Evolutionary conservation across 202 grass and related monocot genomes (phyloP), one percentile per base, ranked within the genome.

Genomic region (Dendrocalamus latiflorus): DNA sequence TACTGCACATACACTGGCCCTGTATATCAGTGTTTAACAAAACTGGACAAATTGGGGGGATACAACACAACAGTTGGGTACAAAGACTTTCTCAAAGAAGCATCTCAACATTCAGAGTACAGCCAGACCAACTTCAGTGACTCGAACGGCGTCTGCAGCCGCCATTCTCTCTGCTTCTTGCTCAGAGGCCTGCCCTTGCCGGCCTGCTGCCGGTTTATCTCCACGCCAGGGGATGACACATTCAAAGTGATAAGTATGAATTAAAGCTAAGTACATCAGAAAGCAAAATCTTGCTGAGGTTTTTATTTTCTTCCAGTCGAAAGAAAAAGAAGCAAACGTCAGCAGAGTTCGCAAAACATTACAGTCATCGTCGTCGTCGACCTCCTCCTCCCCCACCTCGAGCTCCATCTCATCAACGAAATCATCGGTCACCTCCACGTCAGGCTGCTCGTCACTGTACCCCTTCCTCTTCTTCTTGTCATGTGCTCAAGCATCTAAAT

Each of bases 111-210:
- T 74, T 91, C 93, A 51, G 87, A 90, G 81, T 98, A 87, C 33
- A 95, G 13, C 80, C 95, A 85, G 47, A 98, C 91, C n/a, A 95
- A 70, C 47, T 83, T 76, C 80, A 95, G 76, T 0, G 85, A 88
- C 60, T 95, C 65, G 9, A 98, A 90, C 6, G 82, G 80, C 6
- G 89, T 92, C 9, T 81, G 86, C 84, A 95, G 26, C 11, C 83
- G 72, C 93, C 93, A 98, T 67, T 98, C 93, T 81, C 83, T 90
- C 80, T 93, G 93, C 74, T 95, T 93, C 86, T 95, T 95, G 82
- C 82, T 95, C 61, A 93, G 75, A 0, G 87, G 91, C 67, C 95
- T 93, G 71, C 95, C 90, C 86, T 93, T 98, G 30, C 95, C 90
- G 3, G 87, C 71, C 77, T 91, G 82, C 53, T 91, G 81, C 54